These are phyloP conservation scores for Fusarium staphyleae DNA, from an alignment of 2,329 filamentous ascomycete genomes.

Conservation along the genomic window DNA sequence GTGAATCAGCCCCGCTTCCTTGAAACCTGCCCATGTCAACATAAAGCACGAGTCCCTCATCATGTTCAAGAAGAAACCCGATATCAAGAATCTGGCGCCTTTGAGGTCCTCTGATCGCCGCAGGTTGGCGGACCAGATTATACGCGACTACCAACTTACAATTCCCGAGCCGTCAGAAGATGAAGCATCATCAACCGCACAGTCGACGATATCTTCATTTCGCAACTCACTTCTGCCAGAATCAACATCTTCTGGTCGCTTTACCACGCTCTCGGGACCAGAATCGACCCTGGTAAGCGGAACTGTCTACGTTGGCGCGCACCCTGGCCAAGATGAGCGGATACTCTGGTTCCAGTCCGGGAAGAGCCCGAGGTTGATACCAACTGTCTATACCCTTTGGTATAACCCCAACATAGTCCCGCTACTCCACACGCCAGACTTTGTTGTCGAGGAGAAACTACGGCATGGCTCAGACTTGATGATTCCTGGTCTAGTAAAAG, in stretches of 20 bases:
- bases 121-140: constrained; percentile 36
- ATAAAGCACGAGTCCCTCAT: background rate
- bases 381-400: constrained; percentile 36
- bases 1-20: no score
- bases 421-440: constrained; percentile 34
- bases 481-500: constrained; percentile 34
- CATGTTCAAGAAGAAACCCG: constrained; percentile 37
- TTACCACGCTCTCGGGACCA: constrained; percentile 30
- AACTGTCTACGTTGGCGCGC: constrained; percentile 32
- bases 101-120: constrained; percentile 36
- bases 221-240: constrained; percentile 36
- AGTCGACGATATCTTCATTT: constrained; percentile 17
- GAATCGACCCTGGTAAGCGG: constrained; percentile 9
- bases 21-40: no score
- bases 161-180: constrained; percentile 15
- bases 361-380: constrained; percentile 34
- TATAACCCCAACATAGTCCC: constrained; percentile 33
- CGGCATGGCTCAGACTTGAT: constrained; percentile 34
- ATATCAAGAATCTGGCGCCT: constrained; percentile 36
- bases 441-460: constrained; percentile 36
- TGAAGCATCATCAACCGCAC: constrained; percentile 26
- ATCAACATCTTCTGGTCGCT: constrained; percentile 34
- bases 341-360: constrained; percentile 37
- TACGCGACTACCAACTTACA: constrained; percentile 33
- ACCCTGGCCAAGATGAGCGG: constrained; percentile 30